Percentiles rank a stretch among this genome's conserved stretches.
phyloP scores from a whole-genome alignment of 768 basidiomycete species.

The Boletus insuetus region DNA sequence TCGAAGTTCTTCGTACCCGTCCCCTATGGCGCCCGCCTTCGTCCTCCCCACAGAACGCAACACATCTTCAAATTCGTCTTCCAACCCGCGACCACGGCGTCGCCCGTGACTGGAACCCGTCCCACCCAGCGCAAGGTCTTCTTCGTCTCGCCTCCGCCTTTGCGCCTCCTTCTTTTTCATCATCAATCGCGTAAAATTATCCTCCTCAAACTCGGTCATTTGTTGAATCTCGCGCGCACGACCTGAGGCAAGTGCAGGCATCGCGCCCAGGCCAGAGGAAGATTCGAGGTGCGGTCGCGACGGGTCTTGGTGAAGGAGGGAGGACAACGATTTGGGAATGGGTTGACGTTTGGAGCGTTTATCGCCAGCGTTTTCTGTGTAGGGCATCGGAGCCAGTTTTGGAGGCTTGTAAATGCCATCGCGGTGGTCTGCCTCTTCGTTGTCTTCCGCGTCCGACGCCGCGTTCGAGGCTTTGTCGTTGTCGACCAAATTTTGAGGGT shows the following conservation, averaged over 20 bases:
- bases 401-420: conserved; percentile 81
- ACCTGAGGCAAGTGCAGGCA: conserved; percentile 51
- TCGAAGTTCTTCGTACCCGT: conserved; percentile 83
- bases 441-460: conserved; percentile 29
- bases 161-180: conserved; percentile 86
- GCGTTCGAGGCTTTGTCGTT: conserved; percentile 34
- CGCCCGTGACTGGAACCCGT: conserved; percentile 54
- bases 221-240: conserved; percentile 78
- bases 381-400: conserved; percentile 85
- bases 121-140: conserved; percentile 83
- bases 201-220: conserved; percentile 89
- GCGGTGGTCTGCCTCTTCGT: conserved; percentile 19
- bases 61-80: conserved; percentile 84
- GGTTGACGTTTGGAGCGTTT: conserved; percentile 48
- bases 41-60: conserved; percentile 57
- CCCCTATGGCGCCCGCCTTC: conserved; percentile 42
- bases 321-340: conserved; percentile 61
- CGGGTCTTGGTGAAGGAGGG: conserved; percentile 49
- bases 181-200: conserved; percentile 86
- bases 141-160: conserved; percentile 76
- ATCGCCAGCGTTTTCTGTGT: conserved; percentile 55
- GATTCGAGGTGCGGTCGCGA: conserved; percentile 69
- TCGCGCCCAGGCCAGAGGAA: conserved; percentile 66
- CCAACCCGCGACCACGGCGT: conserved; percentile 64
- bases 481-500: conserved; percentile 69